phyloP scores from a whole-genome alignment of 1,284 basidiomycete species.

The Taiwanofungus camphoratus region DNA sequence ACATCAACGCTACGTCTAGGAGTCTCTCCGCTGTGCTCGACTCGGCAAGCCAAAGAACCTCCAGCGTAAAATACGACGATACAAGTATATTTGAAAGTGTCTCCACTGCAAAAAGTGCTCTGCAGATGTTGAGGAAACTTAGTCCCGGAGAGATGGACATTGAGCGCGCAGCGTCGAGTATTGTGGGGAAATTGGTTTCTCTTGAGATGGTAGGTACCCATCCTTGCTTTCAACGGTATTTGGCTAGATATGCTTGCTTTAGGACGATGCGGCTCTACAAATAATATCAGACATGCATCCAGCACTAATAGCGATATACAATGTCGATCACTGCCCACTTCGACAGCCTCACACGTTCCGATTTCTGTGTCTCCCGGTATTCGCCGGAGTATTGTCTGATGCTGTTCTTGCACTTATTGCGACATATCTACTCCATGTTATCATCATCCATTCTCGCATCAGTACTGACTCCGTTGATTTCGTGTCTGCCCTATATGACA shows the following conservation, averaged over 20 bases:
- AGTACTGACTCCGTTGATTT: constrained; percentile 26
- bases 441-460: constrained; percentile 34
- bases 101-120: constrained; percentile 29
- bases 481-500: constrained; percentile 31
- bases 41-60: constrained; percentile 48
- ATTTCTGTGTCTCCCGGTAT: constrained; percentile 34
- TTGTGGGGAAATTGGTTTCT: constrained; percentile 56
- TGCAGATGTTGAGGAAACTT: constrained; percentile 41
- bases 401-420: constrained; percentile 48
- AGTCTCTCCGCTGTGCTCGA: constrained; percentile 45
- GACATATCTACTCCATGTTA: constrained; percentile 50
- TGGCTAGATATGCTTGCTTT: constrained; percentile 9
- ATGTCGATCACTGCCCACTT: background rate
- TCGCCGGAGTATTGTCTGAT: constrained; percentile 35
- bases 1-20: constrained; percentile 58
- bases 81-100: constrained; percentile 26
- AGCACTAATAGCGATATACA: constrained; percentile 33
- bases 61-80: constrained; percentile 20
- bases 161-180: constrained; percentile 62
- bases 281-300: constrained; percentile 42
- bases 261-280: constrained; percentile 47
- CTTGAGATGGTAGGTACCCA: constrained; percentile 72
- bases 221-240: constrained; percentile 12
- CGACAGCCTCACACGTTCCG: background rate
- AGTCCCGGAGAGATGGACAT: constrained; percentile 51